These are phyloP conservation scores for Zasmidium citrigriseum DNA, from an alignment of 2,329 filamentous ascomycete species.

Conservation along the genomic window DNA sequence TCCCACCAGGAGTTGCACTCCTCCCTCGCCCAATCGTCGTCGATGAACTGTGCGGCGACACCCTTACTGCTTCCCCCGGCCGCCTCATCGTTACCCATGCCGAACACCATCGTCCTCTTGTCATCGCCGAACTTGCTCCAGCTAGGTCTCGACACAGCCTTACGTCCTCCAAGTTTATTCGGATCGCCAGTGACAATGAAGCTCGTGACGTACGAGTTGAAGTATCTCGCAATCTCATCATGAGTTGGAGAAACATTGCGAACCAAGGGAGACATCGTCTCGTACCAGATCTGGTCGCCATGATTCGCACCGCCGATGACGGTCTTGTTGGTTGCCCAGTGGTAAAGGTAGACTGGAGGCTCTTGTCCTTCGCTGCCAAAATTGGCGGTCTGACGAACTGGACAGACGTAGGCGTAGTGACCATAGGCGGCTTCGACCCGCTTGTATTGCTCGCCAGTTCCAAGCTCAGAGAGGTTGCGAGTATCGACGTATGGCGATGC, in stretches of 20 bases:
- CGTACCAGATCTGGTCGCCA: slow-evolving; percentile 39
- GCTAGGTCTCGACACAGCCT: slow-evolving; percentile 21
- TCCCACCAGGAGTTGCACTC: slow-evolving; percentile 65
- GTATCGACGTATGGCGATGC: slow-evolving; percentile 45
- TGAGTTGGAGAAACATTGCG: slow-evolving; percentile 31
- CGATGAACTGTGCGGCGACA: slow-evolving; percentile 44
- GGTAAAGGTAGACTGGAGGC: slow-evolving; percentile 57
- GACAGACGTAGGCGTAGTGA: slow-evolving; percentile 66
- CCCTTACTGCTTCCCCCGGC: slow-evolving; percentile 43
- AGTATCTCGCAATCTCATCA: slow-evolving; percentile 30
- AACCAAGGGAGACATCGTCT: slow-evolving; percentile 29
- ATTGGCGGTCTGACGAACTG: slow-evolving; percentile 62
- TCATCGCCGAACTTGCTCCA: slow-evolving; percentile 27
- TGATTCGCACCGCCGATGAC: slow-evolving; percentile 37
- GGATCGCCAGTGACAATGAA: slow-evolving; percentile 37
- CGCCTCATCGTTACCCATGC: slow-evolving; percentile 60
- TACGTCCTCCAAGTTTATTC: slow-evolving; percentile 28
- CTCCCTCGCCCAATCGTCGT: slow-evolving; percentile 48
- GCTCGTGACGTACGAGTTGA: slow-evolving; percentile 35
- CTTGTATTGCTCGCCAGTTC: slow-evolving; percentile 57
- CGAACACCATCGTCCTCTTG: slow-evolving; percentile 54
- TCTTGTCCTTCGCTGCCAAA: slow-evolving; percentile 34
- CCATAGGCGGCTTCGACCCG: slow-evolving; percentile 63
- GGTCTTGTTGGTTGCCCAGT: slow-evolving; percentile 56
- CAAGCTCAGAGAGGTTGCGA: slow-evolving; percentile 30